These are phyloP conservation scores for Hypomontagnella submonticulosa DNA, from an alignment of 495 filamentous ascomycete species.

Conservation along the genomic window DNA sequence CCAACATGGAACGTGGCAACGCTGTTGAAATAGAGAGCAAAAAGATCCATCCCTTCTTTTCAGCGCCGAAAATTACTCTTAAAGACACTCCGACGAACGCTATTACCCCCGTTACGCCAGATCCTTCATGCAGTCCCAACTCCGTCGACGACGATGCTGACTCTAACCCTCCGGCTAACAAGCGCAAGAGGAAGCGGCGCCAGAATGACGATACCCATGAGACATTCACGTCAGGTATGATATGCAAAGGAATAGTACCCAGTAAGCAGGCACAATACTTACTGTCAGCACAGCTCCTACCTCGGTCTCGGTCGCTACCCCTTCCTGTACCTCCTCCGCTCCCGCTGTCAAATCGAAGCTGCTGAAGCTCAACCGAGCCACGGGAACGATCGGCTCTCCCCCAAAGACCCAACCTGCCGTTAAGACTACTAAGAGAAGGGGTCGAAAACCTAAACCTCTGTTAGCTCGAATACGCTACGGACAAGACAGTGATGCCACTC, in stretches of 20 bases:
- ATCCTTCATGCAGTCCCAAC: slow-evolving; percentile 38
- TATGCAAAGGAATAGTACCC: neutral
- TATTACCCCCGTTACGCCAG: slow-evolving; percentile 36
- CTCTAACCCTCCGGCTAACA: slow-evolving; percentile 1
- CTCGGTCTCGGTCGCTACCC: no score
- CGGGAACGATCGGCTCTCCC: slow-evolving; percentile 67
- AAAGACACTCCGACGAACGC: slow-evolving; percentile 18
- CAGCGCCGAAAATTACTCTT: slow-evolving; percentile 27
- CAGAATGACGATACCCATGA: slow-evolving; percentile 15
- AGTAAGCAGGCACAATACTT: neutral
- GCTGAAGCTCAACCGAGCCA: slow-evolving; percentile 59
- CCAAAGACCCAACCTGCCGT: slow-evolving; percentile 44
- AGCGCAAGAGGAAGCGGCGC: slow-evolving; percentile 42
- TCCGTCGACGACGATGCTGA: slow-evolving; percentile 27
- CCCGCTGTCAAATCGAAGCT: slow-evolving; percentile 52
- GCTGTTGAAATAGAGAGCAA: slow-evolving; percentile 32
- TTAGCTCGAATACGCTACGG: slow-evolving; percentile 53
- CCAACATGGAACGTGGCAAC: slow-evolving; percentile 34
- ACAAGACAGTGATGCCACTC: slow-evolving; percentile 43
- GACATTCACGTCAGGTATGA: slow-evolving; percentile 12
- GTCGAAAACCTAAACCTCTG: slow-evolving; percentile 33
- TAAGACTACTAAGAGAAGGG: slow-evolving; percentile 25
- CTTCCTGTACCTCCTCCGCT: neutral
- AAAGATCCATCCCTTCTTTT: slow-evolving; percentile 58
- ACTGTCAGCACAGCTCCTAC: slow-evolving; percentile 8